Evolutionary conservation across 257 asterid genomes (phyloP).

Genomic region (Anisodus tanguticus): DNA sequence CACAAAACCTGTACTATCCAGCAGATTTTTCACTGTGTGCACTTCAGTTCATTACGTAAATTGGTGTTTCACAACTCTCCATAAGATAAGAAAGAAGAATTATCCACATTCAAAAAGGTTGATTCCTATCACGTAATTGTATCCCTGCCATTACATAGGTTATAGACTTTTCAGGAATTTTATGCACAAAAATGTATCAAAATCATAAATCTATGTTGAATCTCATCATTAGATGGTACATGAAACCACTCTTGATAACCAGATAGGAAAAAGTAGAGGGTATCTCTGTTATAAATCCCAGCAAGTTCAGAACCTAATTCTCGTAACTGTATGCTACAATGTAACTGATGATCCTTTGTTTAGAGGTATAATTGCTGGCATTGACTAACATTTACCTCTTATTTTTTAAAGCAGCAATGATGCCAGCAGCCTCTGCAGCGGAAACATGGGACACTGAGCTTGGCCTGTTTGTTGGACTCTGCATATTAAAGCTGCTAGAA

Average conservation of each 20-base stretch:
- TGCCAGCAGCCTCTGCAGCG: constrained; percentile 87
- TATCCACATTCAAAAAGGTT: constrained; percentile 4
- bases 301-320: constrained; percentile 1
- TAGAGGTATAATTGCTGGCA: neutral
- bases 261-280: neutral
- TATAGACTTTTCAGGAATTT: neutral
- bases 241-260: neutral
- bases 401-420: constrained; percentile 64
- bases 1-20: neutral
- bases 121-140: neutral
- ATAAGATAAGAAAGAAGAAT: neutral
- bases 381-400: constrained; percentile 59
- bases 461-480: constrained; percentile 63
- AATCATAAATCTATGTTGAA: neutral
- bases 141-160: neutral
- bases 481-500: constrained; percentile 49
- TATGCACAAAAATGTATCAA: neutral
- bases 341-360: neutral
- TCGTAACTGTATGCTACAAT: neutral
- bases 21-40: neutral
- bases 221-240: constrained; percentile 14
- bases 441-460: constrained; percentile 70
- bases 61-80: neutral
- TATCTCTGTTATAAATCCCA: neutral
- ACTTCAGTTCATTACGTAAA: neutral